Evolutionary conservation across 2,329 filamentous ascomycete genomes (phyloP), one percentile per base, ranked within the genome.

Genomic region (Fusarium burgessii): DNA sequence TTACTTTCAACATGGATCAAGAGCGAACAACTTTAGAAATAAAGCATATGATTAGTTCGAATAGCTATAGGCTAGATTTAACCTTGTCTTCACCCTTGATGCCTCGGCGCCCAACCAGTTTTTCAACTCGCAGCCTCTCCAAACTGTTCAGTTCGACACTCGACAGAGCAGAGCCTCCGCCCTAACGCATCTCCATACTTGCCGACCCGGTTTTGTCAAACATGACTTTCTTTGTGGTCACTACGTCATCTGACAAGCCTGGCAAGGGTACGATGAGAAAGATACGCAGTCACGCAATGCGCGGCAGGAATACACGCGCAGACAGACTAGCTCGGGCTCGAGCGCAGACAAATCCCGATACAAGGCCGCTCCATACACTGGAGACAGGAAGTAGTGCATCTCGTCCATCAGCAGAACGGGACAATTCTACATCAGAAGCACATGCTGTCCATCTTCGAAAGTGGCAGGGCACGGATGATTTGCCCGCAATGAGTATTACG

Each of bases 401-500:
- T 17, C 27, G 11, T 23, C 23, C 23, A 33, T 18, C 29, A 9
- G 2, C 9, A 7, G 10, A 2, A 9, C 4, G 5, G 4, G 9
- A 14, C 0, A 2, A 0, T 3, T 18, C 29, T 3, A 33, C 5
- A 4, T 2, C 5, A 18, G n/a, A 49, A 18, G 5, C 14, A 10
- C 11, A 7, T 3, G 0, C 3, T 17, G 7, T 4, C 29, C 14
- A 49, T 23, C 23, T 23, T 23, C 23, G 23, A 23, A 23, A 23
- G 11, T 7, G 20, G 1, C 6, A 0, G 0, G 2, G 0, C 29
- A 12, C 32, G 11, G 14, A 23, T 3, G 1, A 5, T 3, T n/a
- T 7, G 15, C 13, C 11, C 5, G 13, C 11, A 0, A 33, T 14
- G 47, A 50, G 6, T 14, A 25, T 50, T 2, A 11, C 20, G 0